A percentile compares a stretch with the other conserved stretches of the same genome.
phyloP scores from a whole-genome alignment of 306 rosid species.

The Casuarina equisetifolia region DNA sequence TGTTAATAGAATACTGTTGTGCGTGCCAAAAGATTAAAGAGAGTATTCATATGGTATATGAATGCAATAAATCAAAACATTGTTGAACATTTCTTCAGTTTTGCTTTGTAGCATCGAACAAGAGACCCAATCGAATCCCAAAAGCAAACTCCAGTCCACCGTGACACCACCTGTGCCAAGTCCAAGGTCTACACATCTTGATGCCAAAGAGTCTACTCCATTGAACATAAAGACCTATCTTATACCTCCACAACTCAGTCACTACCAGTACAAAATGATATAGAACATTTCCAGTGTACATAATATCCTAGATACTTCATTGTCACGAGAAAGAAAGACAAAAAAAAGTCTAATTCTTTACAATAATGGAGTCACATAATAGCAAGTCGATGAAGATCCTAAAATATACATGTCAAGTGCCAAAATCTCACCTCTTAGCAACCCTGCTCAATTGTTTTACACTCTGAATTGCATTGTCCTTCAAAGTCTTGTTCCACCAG shows the following conservation, averaged over 20 bases:
- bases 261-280: not conserved
- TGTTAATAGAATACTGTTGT: not conserved
- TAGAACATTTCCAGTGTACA: not conserved
- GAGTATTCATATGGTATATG: not conserved
- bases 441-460: constrained; percentile 91
- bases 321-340: not conserved
- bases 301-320: constrained; percentile 6
- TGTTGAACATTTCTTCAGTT: not conserved
- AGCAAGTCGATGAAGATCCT: constrained; percentile 4
- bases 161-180: not conserved
- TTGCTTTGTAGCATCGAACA: not conserved
- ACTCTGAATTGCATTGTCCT: constrained; percentile 96
- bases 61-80: not conserved
- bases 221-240: not conserved
- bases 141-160: no score
- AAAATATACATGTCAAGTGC: constrained; percentile 5
- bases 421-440: constrained; percentile 71
- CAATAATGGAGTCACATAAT: not conserved
- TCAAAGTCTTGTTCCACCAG: constrained; percentile 85
- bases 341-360: not conserved
- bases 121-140: no score
- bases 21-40: not conserved
- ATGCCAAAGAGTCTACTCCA: not conserved
- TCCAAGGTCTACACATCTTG: not conserved
- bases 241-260: not conserved